Conservation (phyloP, 176 grass and related monocot genomes). For the Eleusine coracana region DNA sequence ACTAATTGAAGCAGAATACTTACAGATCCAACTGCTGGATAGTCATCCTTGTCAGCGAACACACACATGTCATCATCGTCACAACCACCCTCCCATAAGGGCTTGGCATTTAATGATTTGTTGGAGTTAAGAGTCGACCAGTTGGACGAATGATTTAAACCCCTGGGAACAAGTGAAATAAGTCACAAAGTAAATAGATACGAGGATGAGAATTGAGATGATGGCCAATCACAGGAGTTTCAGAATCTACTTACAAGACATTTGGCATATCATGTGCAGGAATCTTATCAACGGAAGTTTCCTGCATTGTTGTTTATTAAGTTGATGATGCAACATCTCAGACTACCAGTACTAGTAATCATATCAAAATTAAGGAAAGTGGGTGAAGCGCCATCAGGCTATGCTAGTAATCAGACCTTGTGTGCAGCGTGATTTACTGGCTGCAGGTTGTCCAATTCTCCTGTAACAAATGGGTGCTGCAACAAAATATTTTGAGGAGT, state of each 20-base stretch:
- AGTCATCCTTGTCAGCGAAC: conserved; percentile 66
- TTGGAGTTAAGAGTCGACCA: conserved; percentile 52
- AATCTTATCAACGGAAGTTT: conserved; percentile 50
- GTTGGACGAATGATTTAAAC: conserved; percentile 55
- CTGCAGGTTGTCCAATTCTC: conserved; percentile 54
- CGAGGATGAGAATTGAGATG: not conserved
- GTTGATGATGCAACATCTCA: conserved; percentile 37
- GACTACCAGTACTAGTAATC: conserved; percentile 17
- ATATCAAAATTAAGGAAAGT: not conserved
- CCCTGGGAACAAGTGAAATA: conserved; percentile 45
- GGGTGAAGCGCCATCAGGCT: conserved; percentile 33
- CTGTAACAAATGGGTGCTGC: conserved; percentile 95
- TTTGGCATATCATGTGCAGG: conserved; percentile 41
- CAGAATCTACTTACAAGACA: conserved; percentile 53
- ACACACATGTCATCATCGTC: conserved; percentile 81
- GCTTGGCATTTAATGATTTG: conserved; percentile 51
- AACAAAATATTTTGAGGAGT: conserved; percentile 49
- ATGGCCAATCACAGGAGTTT: conserved; percentile 23
- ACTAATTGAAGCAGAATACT: conserved; percentile 40
- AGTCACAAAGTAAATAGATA: conserved; percentile 8
- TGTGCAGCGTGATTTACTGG: conserved; percentile 41
- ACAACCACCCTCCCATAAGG: conserved; percentile 67
- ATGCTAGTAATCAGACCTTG: conserved; percentile 52
- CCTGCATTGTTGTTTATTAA: conserved; percentile 49
- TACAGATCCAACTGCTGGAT: conserved; percentile 74